Base-by-base conservation (phyloP, 345 rosid genomes). In the Noccaea bulbosa region DNA sequence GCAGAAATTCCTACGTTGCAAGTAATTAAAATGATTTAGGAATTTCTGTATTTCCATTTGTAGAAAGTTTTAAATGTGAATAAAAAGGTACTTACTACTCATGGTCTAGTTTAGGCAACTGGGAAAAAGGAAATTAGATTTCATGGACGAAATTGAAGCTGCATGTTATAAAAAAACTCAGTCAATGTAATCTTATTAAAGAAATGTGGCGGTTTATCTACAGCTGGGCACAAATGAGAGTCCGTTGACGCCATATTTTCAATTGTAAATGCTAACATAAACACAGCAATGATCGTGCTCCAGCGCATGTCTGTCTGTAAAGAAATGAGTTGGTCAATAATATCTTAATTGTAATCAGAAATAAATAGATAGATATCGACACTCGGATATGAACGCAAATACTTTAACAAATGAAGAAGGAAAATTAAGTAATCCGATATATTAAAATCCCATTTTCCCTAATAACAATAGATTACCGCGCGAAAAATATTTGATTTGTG, bases 221-320 rank as follows among this genome's bases (percentile, higher is more conserved):
- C 30, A 27, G 30, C 30, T 27, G 30, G 4, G 30, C 30, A 27
- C 30, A 27, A 2, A 27, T 27, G 30, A 27, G 30, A 27, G 30
- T 27, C 30, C 30, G 30, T 27, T 27, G 30, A 27, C 30, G 30
- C 30, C 30, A 27, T 27, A 27, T 27, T 27, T 27, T 27, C 30
- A 27, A 27, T 27, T 27, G 30, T 27, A 27, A 27, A 27, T 27
- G 30, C 30, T 27, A 27, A 27, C 33, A 49, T 5, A 49, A 27
- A 27, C 54, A 49, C 12, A 49, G n/a, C 54, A 6, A 49, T 49
- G 54, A 49, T 49, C 32, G 54, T 20, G 54, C 32, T 49, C 54
- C 54, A 49, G 54, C 54, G 54, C 54, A 49, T 49, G 32, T 20
- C 54, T 49, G 54, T 49, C 54, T 22, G 33, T 49, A 24, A 24